phyloP scores from a whole-genome alignment of 2,329 filamentous ascomycete genomes.

The Tolypocladium cylindrosporum region DNA sequence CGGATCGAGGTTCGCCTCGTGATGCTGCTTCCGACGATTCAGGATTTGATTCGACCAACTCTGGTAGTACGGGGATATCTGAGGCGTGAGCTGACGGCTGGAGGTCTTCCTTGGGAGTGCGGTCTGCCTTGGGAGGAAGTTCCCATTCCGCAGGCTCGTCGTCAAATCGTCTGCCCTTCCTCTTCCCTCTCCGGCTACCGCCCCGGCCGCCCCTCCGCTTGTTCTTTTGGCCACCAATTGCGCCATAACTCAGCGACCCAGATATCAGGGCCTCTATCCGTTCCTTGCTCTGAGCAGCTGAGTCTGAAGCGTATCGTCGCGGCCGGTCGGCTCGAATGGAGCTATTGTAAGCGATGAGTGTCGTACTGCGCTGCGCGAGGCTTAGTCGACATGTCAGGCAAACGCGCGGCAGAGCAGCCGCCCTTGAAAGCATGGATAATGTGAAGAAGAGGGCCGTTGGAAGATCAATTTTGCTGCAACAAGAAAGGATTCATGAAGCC shows the following conservation, averaged over 20 bases:
- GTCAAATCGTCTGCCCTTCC: not conserved
- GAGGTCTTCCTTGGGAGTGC: too few species aligned
- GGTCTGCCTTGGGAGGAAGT: not conserved
- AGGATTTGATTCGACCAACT: not conserved
- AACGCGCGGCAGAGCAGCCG: slow-evolving; percentile 19
- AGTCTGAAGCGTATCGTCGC: slow-evolving; percentile 15
- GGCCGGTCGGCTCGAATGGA: slow-evolving; percentile 3
- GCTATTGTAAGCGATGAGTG: slow-evolving; percentile 4
- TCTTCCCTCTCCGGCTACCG: not conserved
- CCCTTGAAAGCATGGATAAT: slow-evolving; percentile 25
- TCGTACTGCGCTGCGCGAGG: slow-evolving; percentile 13
- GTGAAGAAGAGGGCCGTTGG: slow-evolving; percentile 3
- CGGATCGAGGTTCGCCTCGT: not conserved
- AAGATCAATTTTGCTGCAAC: not conserved
- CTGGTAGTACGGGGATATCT: not conserved
- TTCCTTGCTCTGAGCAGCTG: slow-evolving; percentile 9
- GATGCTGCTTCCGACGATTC: not conserved
- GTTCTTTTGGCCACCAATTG: too few species aligned
- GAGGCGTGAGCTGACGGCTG: not conserved
- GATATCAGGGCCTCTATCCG: slow-evolving; percentile 16
- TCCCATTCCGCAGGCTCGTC: slow-evolving; percentile 5
- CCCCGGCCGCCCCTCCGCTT: not conserved
- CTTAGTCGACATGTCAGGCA: slow-evolving; percentile 23
- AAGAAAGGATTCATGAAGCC: not conserved
- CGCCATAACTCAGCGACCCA: slow-evolving; percentile 1